A percentile compares a stretch with the other conserved stretches of the same genome.
Conservation (phyloP, 2,329 filamentous ascomycete genomes). For the Didymella exigua region DNA sequence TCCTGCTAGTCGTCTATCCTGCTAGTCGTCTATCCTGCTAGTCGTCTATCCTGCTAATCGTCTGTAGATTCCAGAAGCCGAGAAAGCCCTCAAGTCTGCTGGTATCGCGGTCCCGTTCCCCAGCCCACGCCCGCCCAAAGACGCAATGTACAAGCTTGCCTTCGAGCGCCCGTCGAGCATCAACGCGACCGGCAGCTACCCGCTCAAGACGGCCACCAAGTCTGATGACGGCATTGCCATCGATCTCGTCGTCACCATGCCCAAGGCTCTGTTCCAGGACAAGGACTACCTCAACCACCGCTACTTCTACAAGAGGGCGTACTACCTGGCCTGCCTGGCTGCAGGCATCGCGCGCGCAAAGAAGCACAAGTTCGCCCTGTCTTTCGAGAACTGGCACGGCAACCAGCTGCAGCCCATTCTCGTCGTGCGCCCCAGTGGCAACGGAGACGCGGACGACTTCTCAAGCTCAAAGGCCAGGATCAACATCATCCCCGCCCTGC, state of each 20-base stretch:
- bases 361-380: conserved; percentile 60
- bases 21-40: too few species aligned
- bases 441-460: conserved; percentile 45
- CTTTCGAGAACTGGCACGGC: conserved; percentile 71
- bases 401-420: conserved; percentile 78
- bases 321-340: conserved; percentile 84
- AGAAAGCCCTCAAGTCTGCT: conserved; percentile 67
- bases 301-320: conserved; percentile 93
- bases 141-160: conserved; percentile 80
- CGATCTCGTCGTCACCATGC: conserved; percentile 89
- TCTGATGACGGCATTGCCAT: conserved; percentile 65
- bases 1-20: too few species aligned
- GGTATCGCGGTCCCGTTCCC: conserved; percentile 82
- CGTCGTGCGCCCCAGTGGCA: conserved; percentile 49
- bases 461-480: conserved; percentile 55
- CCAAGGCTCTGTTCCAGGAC: conserved; percentile 77
- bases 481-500: conserved; percentile 76
- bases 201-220: conserved; percentile 74
- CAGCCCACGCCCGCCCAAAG: conserved; percentile 74
- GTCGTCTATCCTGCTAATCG: conserved; percentile 28
- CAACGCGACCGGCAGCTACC: conserved; percentile 89
- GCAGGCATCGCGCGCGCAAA: conserved; percentile 68
- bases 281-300: conserved; percentile 93
- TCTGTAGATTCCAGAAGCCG: conserved; percentile 70
- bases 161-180: conserved; percentile 77